Evolutionary conservation across 345 rosid genomes (phyloP).

Genomic region (Sisymbrium altissimum): DNA sequence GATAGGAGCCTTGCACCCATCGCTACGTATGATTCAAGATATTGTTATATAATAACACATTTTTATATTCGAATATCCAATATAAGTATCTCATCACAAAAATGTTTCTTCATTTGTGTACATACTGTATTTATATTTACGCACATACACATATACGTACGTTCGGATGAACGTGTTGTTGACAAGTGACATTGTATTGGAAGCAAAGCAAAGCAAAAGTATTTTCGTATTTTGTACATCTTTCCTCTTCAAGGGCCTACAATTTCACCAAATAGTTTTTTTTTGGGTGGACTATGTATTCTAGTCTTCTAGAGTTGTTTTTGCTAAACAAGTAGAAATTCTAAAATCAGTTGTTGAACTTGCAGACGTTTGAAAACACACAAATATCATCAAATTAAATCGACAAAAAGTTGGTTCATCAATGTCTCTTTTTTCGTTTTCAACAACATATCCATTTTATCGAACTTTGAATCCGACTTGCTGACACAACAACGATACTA

Average conservation of each 20-base stretch:
- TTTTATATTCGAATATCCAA: too few relatives aligned
- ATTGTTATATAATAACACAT: not conserved
- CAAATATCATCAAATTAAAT: not conserved
- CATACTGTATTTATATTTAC: not conserved
- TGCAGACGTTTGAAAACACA: not conserved
- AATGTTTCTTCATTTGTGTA: not conserved
- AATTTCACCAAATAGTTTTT: not conserved
- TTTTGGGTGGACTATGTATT: not conserved
- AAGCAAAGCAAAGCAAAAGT: conserved; percentile 49
- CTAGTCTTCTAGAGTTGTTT: too few relatives aligned
- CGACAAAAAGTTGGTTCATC: not conserved
- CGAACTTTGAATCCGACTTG: not conserved
- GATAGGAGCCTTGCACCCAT: conserved; percentile 75
- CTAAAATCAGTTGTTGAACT: not conserved
- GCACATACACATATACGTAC: not conserved
- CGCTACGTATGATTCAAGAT: conserved; percentile 50
- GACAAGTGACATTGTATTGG: conserved; percentile 38
- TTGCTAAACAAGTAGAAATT: not conserved
- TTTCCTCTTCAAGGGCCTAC: conserved; percentile 14
- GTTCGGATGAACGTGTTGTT: not conserved
- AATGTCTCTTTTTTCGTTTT: not conserved
- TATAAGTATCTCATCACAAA: not conserved
- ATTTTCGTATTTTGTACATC: conserved; percentile 28
- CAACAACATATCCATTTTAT: not conserved
- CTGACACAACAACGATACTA: not conserved